phyloP scores from a whole-genome alignment of 495 filamentous ascomycete species.

The Penicillium lagena region DNA sequence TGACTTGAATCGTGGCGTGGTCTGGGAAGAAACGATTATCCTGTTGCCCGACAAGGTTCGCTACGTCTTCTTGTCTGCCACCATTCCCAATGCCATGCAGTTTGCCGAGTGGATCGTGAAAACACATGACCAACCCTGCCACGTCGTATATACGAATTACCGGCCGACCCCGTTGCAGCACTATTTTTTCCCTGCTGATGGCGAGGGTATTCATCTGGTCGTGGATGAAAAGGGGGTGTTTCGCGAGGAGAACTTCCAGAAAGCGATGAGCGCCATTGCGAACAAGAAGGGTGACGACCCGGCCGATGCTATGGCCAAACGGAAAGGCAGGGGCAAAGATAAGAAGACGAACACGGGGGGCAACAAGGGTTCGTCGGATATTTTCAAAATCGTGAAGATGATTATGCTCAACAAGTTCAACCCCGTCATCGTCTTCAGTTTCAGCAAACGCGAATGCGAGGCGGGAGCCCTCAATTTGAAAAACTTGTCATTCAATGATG shows the following conservation, averaged over 20 bases:
- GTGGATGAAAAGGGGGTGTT: slow-evolving; percentile 96
- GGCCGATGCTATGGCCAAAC: slow-evolving; percentile 66
- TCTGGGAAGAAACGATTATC: slow-evolving; percentile 99
- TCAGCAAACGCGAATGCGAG: slow-evolving; percentile 96
- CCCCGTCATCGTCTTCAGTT: slow-evolving; percentile 97
- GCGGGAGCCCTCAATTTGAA: slow-evolving; percentile 77
- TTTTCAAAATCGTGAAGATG: slow-evolving; percentile 97
- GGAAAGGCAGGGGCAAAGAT: slow-evolving; percentile 81
- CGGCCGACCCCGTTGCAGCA: slow-evolving; percentile 92
- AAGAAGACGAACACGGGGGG: slow-evolving; percentile 87
- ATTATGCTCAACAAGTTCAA: slow-evolving; percentile 95
- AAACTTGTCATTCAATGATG: slow-evolving; percentile 88
- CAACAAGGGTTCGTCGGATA: slow-evolving; percentile 67
- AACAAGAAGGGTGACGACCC: slow-evolving; percentile 83
- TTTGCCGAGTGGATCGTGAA: slow-evolving; percentile 99
- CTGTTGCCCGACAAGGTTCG: slow-evolving; percentile 94
- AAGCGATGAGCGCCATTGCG: slow-evolving; percentile 85
- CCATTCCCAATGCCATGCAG: slow-evolving; percentile 99
- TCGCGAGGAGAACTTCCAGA: slow-evolving; percentile 93
- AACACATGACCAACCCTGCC: slow-evolving; percentile 92
- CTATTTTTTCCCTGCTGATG: slow-evolving; percentile 93
- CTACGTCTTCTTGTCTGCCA: slow-evolving; percentile 96
- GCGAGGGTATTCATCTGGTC: slow-evolving; percentile 87
- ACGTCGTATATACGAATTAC: slow-evolving; percentile 98
- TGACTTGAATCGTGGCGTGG: slow-evolving; percentile 74